Percentiles rank a stretch among this genome's conserved stretches.
Evolutionary conservation across 1,284 basidiomycete genomes (phyloP).

Genomic region (Tilletia caries): DNA sequence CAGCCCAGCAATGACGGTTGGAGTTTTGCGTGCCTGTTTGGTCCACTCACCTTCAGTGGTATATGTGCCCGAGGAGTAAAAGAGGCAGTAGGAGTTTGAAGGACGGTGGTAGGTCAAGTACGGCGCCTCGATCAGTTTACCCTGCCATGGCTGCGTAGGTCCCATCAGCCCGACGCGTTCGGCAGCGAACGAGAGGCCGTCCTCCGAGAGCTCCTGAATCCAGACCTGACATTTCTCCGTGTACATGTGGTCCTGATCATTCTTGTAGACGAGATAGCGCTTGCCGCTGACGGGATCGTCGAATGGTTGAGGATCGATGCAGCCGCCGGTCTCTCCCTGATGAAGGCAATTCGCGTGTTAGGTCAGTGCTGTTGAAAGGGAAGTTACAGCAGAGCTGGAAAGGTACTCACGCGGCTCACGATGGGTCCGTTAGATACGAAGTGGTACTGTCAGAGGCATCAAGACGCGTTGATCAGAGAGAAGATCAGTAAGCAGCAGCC

Average conservation of each 20-base stretch:
- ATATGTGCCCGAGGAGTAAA: conserved; percentile 40
- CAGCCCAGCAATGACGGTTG: too few relatives aligned
- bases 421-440: conserved; percentile 34
- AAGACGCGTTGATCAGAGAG: too few relatives aligned
- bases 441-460: conserved; percentile 21
- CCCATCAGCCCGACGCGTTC: conserved; percentile 32
- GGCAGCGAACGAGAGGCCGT: conserved; percentile 33
- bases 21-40: too few relatives aligned
- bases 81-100: conserved; percentile 36
- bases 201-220: conserved; percentile 36
- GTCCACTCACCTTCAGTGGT: conserved; percentile 26
- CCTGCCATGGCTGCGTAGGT: conserved; percentile 28
- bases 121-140: conserved; percentile 35
- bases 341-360: neutral
- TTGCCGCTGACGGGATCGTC: conserved; percentile 30
- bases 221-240: conserved; percentile 36
- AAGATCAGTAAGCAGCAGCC: too few relatives aligned
- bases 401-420: conserved; percentile 26
- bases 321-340: conserved; percentile 32
- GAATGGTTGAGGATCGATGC: conserved; percentile 40
- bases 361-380: neutral
- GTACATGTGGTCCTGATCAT: conserved; percentile 28
- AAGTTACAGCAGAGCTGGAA: neutral
- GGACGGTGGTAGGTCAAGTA: conserved; percentile 33
- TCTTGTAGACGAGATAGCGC: conserved; percentile 39